Percentiles rank a stretch among this genome's conserved stretches.
phyloP scores from a whole-genome alignment of 805 yeast species.

The Yarrowia sp. region DNA sequence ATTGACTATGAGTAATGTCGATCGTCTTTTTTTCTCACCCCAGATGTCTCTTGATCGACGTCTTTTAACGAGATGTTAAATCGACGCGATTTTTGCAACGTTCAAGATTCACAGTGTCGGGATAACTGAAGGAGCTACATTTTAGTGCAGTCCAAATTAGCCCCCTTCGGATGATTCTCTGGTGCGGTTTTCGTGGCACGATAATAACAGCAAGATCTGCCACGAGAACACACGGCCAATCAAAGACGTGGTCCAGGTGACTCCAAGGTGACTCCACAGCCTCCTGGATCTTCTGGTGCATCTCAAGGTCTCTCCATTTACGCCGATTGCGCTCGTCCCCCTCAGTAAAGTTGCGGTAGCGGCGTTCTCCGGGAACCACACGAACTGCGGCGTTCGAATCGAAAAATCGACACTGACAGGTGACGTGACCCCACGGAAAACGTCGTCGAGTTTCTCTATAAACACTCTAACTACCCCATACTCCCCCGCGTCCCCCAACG shows the following conservation, averaged over 20 bases:
- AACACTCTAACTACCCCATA: not conserved
- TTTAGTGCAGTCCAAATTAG: not conserved
- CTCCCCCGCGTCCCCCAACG: conserved; percentile 2
- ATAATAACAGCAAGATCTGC: not conserved
- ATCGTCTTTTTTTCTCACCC: too few relatives aligned
- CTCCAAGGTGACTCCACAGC: not conserved
- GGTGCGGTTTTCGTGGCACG: not conserved
- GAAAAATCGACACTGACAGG: too few relatives aligned
- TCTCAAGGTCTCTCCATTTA: not conserved
- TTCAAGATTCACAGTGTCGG: not conserved
- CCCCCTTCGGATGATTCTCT: not conserved
- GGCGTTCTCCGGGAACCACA: too few relatives aligned
- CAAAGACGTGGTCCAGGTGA: not conserved
- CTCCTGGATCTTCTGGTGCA: not conserved
- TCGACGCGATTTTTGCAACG: conserved; percentile 1
- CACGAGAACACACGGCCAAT: conserved; percentile 6
- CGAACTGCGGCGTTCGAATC: too few relatives aligned
- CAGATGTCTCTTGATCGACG: not conserved
- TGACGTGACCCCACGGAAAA: too few relatives aligned
- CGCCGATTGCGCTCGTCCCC: conserved; percentile 22
- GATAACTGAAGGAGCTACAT: not conserved
- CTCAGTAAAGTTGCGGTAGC: not conserved
- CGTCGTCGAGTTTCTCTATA: too few relatives aligned
- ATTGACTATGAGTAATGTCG: too few relatives aligned
- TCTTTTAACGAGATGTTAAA: conserved; percentile 5